These are phyloP conservation scores for Prillingera fragicola DNA, from an alignment of 1,284 basidiomycete species.

Conservation along the genomic window DNA sequence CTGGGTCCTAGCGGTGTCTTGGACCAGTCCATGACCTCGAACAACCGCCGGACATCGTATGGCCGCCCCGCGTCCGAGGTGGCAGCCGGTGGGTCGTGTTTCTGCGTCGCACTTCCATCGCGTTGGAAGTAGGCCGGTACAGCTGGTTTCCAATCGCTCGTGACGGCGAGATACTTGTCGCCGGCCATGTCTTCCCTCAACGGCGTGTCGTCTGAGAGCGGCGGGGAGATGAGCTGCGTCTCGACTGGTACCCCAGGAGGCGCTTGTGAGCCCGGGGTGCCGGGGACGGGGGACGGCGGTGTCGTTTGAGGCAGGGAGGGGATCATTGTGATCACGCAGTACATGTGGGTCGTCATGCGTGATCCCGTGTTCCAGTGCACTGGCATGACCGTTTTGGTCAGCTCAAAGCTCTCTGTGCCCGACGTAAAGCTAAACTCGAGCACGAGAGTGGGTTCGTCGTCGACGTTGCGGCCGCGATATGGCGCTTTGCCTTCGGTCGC, in stretches of 20 bases:
- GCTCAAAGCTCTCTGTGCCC: constrained; percentile 20
- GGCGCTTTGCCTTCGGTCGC: too few species aligned
- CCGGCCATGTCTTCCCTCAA: background rate
- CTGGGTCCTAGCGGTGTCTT: constrained; percentile 37
- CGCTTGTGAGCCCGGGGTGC: background rate
- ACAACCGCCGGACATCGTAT: constrained; percentile 27
- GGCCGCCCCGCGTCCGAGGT: constrained; percentile 10
- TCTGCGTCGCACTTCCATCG: constrained; percentile 1
- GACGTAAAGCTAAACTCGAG: constrained; percentile 26
- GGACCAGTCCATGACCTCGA: constrained; percentile 39
- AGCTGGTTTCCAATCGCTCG: background rate
- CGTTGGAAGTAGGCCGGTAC: constrained; percentile 8
- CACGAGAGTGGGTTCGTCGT: constrained; percentile 16
- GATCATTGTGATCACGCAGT: constrained; percentile 31
- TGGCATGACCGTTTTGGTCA: constrained; percentile 32
- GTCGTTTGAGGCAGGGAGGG: constrained; percentile 18
- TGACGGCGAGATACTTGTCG: background rate
- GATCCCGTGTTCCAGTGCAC: constrained; percentile 14
- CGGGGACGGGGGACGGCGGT: background rate
- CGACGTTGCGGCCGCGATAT: constrained; percentile 13
- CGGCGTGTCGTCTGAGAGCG: background rate
- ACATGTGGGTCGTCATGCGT: constrained; percentile 23
- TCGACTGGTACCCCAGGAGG: background rate
- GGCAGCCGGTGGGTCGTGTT: background rate
- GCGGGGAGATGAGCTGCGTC: background rate